Base-by-base conservation (phyloP, 331 rosid species). In the Rosa hybrid region DNA sequence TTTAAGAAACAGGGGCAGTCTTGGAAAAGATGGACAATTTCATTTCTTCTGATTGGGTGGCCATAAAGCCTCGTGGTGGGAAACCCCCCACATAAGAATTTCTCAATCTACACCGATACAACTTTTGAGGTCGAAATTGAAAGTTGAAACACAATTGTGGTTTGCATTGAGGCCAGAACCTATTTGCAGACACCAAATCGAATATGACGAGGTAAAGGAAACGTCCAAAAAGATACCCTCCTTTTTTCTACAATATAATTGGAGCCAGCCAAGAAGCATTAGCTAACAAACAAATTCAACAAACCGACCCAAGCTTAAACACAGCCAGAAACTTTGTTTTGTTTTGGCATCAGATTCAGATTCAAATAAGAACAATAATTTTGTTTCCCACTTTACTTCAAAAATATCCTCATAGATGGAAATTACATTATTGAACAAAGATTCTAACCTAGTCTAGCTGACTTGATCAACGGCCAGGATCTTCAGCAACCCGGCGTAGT, bases 401-500 rank as follows among this genome's bases (percentile, higher is more conserved):
- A 57, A n/a, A 57, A n/a, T 16, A 57, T 57, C 12, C 13, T n/a
- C n/a, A 59, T 12, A 34, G 71, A 48, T 67, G 71, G 46, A 67
- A 65, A 65, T 14, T 6, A 27, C 44, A 16, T 14, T 14, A 34
- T 23, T 60, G 10, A 23, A 60, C 38, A 60, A 60, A 25, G 41
- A 25, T 8, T 56, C 38, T 60, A 34, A 23, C 67, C 63, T 4
- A 23, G 7, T 60, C 38, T 76, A 25, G 7, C 49, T 6, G 25
- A 45, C 45, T 48, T 4, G 68, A 83, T 89, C 92, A 68, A 89
- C 79, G 51, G 94, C 87, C 80, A 92, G 80, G 34, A 96, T 85
- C 78, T 88, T 89, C 72, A 93, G 90, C 87, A 87, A 84, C 38
- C 94, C 98, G 21, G 89, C 88, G 11, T 85, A 96, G 16, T 84